Conservation (phyloP, 345 rosid species). For the Clarkia xantiana region DNA sequence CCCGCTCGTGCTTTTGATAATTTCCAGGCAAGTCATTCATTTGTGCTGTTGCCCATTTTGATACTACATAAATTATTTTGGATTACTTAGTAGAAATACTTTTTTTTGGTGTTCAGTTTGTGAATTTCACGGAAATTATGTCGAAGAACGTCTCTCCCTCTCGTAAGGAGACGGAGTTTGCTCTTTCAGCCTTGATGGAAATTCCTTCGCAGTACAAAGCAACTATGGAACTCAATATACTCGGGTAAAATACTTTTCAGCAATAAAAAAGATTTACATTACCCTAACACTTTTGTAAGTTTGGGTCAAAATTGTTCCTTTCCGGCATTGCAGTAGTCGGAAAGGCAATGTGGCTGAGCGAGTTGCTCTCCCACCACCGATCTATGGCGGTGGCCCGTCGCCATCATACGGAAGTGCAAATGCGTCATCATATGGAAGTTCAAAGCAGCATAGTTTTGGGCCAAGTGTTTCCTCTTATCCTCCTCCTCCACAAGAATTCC, state of each 20-base stretch:
- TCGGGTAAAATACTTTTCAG: no score
- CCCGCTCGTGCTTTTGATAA: slow-evolving; percentile 48
- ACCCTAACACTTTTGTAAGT: not conserved
- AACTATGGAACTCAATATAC: slow-evolving; percentile 36
- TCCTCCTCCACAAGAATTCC: slow-evolving; percentile 11
- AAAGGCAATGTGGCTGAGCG: slow-evolving; percentile 18
- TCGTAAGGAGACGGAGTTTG: slow-evolving; percentile 47
- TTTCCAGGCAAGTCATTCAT: slow-evolving; percentile 25
- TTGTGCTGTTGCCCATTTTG: not conserved
- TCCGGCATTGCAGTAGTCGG: slow-evolving; percentile 12
- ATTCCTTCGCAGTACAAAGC: slow-evolving; percentile 61
- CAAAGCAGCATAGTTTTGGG: slow-evolving; percentile 9
- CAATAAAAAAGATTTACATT: no score
- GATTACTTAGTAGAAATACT: not conserved
- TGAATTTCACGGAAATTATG: slow-evolving; percentile 57
- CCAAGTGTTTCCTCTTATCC: slow-evolving; percentile 16
- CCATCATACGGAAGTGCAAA: slow-evolving; percentile 11
- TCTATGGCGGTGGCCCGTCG: slow-evolving; percentile 10
- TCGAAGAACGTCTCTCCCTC: slow-evolving; percentile 27
- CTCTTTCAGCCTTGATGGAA: slow-evolving; percentile 53
- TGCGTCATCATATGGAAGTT: slow-evolving; percentile 7
- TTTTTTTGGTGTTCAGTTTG: slow-evolving; percentile 24
- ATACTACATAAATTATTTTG: not conserved
- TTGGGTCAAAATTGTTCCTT: not conserved
- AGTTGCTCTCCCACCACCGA: slow-evolving; percentile 35